Percentiles rank a stretch among this genome's conserved stretches.
These are phyloP conservation scores for Venturia aucupariae DNA, from an alignment of 2,329 filamentous ascomycete species.

Conservation along the genomic window DNA sequence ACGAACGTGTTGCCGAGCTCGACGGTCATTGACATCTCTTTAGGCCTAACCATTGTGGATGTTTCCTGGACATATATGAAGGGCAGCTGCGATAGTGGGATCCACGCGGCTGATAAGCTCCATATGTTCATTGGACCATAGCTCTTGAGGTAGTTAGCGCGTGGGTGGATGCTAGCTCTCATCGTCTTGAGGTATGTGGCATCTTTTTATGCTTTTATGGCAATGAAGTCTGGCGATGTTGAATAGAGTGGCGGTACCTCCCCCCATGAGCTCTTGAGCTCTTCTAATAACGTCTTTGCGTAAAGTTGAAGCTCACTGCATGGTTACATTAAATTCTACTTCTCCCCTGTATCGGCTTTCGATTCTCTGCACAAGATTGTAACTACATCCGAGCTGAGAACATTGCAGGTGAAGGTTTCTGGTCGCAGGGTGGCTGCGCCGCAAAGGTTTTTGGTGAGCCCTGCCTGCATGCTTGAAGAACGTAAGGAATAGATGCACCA, in stretches of 20 bases:
- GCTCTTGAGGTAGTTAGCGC: background rate
- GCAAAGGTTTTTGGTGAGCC: background rate
- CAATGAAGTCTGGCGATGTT: background rate
- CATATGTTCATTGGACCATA: background rate
- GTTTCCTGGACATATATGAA: background rate
- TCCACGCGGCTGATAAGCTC: background rate
- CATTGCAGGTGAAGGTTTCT: background rate
- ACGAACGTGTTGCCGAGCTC: background rate
- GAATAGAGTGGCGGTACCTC: background rate
- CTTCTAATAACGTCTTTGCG: slow-evolving; percentile 19
- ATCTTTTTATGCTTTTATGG: background rate
- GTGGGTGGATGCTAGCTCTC: background rate
- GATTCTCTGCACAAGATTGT: background rate
- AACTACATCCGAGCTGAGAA: too few species aligned
- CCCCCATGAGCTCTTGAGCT: background rate
- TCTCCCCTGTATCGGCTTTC: background rate
- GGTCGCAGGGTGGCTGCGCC: background rate
- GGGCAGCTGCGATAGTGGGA: background rate
- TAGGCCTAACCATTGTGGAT: background rate
- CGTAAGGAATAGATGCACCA: too few species aligned
- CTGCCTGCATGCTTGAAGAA: background rate
- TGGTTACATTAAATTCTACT: background rate
- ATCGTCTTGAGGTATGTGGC: background rate
- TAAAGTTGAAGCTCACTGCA: slow-evolving; percentile 14
- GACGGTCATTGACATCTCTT: background rate